Evolutionary conservation across 1,284 basidiomycete genomes (phyloP).

Genomic region (Fomes fomentarius): DNA sequence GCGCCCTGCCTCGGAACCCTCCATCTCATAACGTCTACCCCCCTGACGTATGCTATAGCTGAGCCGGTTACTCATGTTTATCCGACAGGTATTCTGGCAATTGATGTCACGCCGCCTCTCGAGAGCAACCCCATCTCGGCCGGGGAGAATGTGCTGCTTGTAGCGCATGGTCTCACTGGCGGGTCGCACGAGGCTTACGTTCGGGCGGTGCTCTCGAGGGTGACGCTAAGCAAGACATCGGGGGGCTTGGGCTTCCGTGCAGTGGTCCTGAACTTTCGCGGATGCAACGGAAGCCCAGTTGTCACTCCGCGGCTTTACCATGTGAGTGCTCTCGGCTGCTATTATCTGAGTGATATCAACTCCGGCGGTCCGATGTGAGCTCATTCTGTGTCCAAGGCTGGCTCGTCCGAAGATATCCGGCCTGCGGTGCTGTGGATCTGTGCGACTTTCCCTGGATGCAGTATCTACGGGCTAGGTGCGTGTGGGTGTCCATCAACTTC

Average conservation of each 20-base stretch:
- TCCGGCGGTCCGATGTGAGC: neutral
- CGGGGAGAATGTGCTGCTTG: slow-evolving; percentile 27
- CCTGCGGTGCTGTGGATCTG: slow-evolving; percentile 31
- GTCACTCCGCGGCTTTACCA: slow-evolving; percentile 32
- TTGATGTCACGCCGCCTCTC: slow-evolving; percentile 32
- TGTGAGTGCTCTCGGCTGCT: slow-evolving; percentile 22
- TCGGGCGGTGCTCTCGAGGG: slow-evolving; percentile 26
- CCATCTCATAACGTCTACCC: neutral
- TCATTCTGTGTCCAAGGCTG: slow-evolving; percentile 24
- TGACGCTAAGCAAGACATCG: slow-evolving; percentile 7
- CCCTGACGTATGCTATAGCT: neutral
- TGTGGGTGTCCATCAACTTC: neutral
- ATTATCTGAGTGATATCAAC: neutral
- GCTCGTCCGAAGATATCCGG: slow-evolving; percentile 33
- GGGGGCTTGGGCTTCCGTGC: slow-evolving; percentile 29
- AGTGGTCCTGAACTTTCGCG: slow-evolving; percentile 33
- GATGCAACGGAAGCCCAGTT: slow-evolving; percentile 32
- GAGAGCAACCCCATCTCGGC: slow-evolving; percentile 10
- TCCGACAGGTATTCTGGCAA: slow-evolving; percentile 27
- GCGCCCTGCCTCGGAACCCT: no score
- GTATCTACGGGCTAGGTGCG: slow-evolving; percentile 29
- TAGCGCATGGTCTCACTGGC: slow-evolving; percentile 35
- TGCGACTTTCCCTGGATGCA: slow-evolving; percentile 28
- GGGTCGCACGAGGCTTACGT: slow-evolving; percentile 36
- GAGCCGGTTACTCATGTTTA: neutral